These are phyloP conservation scores for Rhodamnia argentea DNA, from an alignment of 345 rosid species.

Conservation along the genomic window DNA sequence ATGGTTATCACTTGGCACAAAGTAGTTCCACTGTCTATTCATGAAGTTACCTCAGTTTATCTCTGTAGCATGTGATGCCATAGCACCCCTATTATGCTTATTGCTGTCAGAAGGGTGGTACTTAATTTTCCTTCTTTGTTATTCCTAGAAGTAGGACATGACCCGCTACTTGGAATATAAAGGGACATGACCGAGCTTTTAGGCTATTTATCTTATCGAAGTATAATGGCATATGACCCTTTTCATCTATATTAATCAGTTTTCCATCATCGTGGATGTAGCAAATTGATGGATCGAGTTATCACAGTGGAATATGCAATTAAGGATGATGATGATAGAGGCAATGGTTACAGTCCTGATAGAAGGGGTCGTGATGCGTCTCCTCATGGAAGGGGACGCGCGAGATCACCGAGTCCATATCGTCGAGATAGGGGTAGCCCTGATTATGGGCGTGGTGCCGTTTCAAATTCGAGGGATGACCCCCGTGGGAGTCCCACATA, in stretches of 20 bases:
- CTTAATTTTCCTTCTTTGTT: background rate
- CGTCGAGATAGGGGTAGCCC: conserved; percentile 86
- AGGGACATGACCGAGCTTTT: background rate
- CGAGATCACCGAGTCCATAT: conserved; percentile 81
- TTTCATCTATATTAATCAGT: background rate
- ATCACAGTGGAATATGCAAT: conserved; percentile 91
- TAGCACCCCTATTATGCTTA: background rate
- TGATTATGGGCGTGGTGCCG: conserved; percentile 77
- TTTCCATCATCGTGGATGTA: conserved; percentile 14
- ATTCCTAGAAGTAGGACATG: background rate
- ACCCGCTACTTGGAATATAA: background rate
- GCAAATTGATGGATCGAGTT: conserved; percentile 83
- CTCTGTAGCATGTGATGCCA: background rate
- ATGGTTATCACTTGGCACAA: background rate
- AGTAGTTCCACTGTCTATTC: background rate
- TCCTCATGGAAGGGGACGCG: conserved; percentile 50
- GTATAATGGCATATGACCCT: background rate
- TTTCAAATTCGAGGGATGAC: conserved; percentile 36
- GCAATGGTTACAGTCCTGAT: conserved; percentile 62
- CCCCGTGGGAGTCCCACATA: conserved; percentile 39
- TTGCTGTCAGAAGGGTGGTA: background rate
- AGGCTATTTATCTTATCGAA: background rate
- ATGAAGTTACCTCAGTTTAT: background rate
- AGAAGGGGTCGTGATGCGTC: conserved; percentile 57
- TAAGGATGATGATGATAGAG: conserved; percentile 76